Evolutionary conservation across 345 rosid genomes (phyloP), one percentile per base, ranked within the genome.

Genomic region (Pistacia atlantica): DNA sequence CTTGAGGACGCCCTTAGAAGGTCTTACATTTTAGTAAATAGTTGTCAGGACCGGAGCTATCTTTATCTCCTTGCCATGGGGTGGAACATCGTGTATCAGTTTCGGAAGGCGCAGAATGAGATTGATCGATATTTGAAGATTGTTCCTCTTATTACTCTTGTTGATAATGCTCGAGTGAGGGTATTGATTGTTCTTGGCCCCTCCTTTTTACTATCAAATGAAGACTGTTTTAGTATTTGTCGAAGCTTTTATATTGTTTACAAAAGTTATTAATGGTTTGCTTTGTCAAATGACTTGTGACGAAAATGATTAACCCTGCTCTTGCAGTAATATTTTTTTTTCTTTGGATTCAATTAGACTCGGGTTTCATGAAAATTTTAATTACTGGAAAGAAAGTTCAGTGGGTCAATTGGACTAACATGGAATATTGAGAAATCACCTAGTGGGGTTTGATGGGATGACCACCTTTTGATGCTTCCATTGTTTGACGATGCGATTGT

Each of bases 11-110:
- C 99, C 0, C 82, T 96, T 77, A 85, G 99, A 76, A 88, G 97
- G 85, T 86, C 97, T 72, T 96, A 85, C 79, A 78, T 93, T 49
- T 78, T 96, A 75, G 97, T 96, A 28, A 89, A 92, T 22, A 96
- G 97, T 57, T 96, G 98, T 69, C 95, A 95, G 69, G 99, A 96
- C 73, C 79, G 92, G 72, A 96, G 99, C 76, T 96, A 92, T 81
- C 93, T 96, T 14, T 96, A 96, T 80, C 82, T 96, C 88, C 84
- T 96, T 65, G 99, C 99, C 28, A 93, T 93, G 99, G 99, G 99
- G 1, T 96, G 99, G 99, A 96, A 93, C 84, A 93, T 96, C 46
- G 99, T 96, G 61, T 96, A 96, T 58, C 99, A 96, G 81, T 96
- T 96, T 73, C 84, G 98, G 78, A 96, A 89, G 84, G 97, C 96